phyloP scores from a whole-genome alignment of 768 basidiomycete genomes.

The Russula sp. region DNA sequence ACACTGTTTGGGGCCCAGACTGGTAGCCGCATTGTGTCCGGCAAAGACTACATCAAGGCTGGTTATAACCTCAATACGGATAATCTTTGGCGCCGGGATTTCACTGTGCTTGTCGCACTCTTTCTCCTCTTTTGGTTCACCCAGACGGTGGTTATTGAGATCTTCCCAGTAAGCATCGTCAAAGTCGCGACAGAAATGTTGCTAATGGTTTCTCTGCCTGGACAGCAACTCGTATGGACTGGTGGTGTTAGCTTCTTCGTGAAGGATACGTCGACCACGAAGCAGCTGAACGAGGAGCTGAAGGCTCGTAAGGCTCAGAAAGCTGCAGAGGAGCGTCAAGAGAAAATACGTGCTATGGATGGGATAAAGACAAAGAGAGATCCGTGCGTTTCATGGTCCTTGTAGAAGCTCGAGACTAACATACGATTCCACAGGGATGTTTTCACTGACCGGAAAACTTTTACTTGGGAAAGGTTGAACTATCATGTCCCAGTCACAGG shows the following conservation, averaged over 20 bases:
- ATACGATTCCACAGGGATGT: background rate
- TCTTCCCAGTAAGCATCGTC: conserved; percentile 44
- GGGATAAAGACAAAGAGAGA: conserved; percentile 40
- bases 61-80: conserved; percentile 45
- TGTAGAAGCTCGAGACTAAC: background rate
- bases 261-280: conserved; percentile 50
- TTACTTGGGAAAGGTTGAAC: conserved; percentile 79
- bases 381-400: conserved; percentile 39
- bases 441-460: conserved; percentile 41
- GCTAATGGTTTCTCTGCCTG: conserved; percentile 17
- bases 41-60: conserved; percentile 77
- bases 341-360: conserved; percentile 24
- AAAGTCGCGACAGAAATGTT: conserved; percentile 24
- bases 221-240: conserved; percentile 50
- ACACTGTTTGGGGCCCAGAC: conserved; percentile 59
- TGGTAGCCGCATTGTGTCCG: conserved; percentile 56
- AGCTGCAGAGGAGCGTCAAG: conserved; percentile 30
- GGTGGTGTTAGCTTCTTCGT: conserved; percentile 56
- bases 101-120: conserved; percentile 68
- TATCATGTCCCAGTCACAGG: conserved; percentile 70
- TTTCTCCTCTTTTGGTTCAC: conserved; percentile 62
- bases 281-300: conserved; percentile 48
- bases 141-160: conserved; percentile 63
- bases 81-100: conserved; percentile 63
- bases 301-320: conserved; percentile 41